Conservation (phyloP, 2,329 filamentous ascomycete species). For the Paramyrothecium sp. region DNA sequence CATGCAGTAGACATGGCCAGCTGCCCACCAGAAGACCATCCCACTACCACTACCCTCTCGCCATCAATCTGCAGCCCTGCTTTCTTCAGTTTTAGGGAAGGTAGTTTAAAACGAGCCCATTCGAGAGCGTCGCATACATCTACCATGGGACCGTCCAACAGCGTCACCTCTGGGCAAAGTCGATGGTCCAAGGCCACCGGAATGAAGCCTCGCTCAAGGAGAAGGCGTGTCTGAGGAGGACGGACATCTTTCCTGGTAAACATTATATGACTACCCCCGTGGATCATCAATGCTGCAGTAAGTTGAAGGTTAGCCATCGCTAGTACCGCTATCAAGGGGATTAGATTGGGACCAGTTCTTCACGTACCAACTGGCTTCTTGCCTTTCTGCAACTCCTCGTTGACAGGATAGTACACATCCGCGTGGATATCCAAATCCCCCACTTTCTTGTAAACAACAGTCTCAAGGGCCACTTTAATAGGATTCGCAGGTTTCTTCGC, state of each 20-base stretch:
- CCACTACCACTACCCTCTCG: conserved; percentile 9
- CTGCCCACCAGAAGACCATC: conserved; percentile 10
- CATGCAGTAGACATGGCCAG: conserved; percentile 13
- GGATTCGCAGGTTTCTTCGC: background rate
- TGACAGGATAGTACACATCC: conserved; percentile 14
- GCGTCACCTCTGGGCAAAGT: conserved; percentile 9
- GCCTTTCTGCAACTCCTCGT: background rate
- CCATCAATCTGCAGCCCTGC: conserved; percentile 1
- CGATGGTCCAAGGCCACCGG: conserved; percentile 10
- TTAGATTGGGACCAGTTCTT: too few relatives aligned
- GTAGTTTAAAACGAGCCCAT: conserved; percentile 6
- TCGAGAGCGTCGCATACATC: conserved; percentile 8
- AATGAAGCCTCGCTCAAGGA: conserved; percentile 8
- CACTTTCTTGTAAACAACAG: background rate
- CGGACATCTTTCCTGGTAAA: conserved; percentile 8
- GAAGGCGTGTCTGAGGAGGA: conserved; percentile 5
- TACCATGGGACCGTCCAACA: conserved; percentile 9
- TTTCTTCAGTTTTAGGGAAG: conserved; percentile 8
- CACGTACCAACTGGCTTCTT: background rate
- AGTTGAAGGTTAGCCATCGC: too few relatives aligned
- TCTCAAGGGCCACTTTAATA: background rate
- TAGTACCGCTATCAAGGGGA: too few relatives aligned
- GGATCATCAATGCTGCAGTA: conserved; percentile 13
- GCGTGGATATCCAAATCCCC: background rate
- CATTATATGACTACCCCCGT: conserved; percentile 11